Evolutionary conservation across 2,329 filamentous ascomycete species (phyloP).

Genomic region (Atkinsonella hypoxylon): DNA sequence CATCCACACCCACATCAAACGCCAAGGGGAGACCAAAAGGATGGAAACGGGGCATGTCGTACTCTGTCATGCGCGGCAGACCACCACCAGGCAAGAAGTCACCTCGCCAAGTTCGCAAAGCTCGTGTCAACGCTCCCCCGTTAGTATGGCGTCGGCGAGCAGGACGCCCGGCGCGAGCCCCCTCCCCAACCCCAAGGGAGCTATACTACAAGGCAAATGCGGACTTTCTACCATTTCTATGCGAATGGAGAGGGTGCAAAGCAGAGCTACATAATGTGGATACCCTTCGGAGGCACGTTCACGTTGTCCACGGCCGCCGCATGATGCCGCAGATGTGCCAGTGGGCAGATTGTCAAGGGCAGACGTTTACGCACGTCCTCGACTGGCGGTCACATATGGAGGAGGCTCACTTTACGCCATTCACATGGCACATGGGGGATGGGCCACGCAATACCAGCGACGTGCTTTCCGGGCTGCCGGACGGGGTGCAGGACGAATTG

Average conservation of each 20-base stretch:
- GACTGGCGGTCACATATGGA: slow-evolving; percentile 40
- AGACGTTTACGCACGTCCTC: slow-evolving; percentile 8
- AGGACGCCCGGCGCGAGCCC: slow-evolving; percentile 29
- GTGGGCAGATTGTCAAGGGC: slow-evolving; percentile 21
- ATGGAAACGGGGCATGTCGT: slow-evolving; percentile 23
- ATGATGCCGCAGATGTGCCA: slow-evolving; percentile 11
- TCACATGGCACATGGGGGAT: slow-evolving; percentile 48
- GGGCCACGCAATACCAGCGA: slow-evolving; percentile 34
- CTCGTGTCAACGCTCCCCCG: slow-evolving; percentile 16
- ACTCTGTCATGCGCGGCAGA: slow-evolving; percentile 12
- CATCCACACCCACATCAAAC: background rate
- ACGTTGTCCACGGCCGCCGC: slow-evolving; percentile 32
- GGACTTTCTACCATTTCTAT: slow-evolving; percentile 39
- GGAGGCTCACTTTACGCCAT: slow-evolving; percentile 36
- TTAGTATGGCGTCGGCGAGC: slow-evolving; percentile 23
- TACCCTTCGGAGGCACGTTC: slow-evolving; percentile 43
- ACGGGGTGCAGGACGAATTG: slow-evolving; percentile 19
- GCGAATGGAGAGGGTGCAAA: slow-evolving; percentile 47
- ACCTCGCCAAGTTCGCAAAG: slow-evolving; percentile 9
- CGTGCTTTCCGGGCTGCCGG: slow-evolving; percentile 10
- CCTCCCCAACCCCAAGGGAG: slow-evolving; percentile 26
- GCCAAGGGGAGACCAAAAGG: slow-evolving; percentile 35
- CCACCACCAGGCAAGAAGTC: slow-evolving; percentile 1
- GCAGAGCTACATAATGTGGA: slow-evolving; percentile 52
- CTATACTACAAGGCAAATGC: slow-evolving; percentile 30